Evolutionary conservation across 441 rosid species (phyloP).

Genomic region (Monsonia emarginata): DNA sequence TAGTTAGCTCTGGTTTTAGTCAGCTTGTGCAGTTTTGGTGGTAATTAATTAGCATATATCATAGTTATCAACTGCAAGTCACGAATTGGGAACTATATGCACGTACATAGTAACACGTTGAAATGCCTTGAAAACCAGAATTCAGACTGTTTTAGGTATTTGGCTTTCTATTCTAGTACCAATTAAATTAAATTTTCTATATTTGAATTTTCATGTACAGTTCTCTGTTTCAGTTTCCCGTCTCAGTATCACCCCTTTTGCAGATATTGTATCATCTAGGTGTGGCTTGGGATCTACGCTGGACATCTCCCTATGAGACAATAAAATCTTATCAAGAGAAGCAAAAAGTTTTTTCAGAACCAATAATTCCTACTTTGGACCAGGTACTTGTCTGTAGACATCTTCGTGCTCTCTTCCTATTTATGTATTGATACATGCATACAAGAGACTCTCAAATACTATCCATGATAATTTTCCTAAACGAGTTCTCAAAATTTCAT

Average conservation of each 20-base stretch:
- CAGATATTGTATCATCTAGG: conserved; percentile 92
- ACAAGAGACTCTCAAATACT: background rate
- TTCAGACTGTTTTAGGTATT: background rate
- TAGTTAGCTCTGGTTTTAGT: background rate
- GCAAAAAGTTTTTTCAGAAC: conserved; percentile 41
- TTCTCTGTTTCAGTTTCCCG: background rate
- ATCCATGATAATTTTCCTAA: conserved; percentile 10
- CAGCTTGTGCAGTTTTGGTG: background rate
- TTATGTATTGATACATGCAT: background rate
- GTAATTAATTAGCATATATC: background rate
- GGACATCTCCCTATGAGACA: conserved; percentile 45
- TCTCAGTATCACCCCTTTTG: conserved; percentile 14
- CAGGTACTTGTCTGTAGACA: conserved; percentile 40
- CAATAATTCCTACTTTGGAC: conserved; percentile 49
- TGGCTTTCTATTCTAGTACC: background rate
- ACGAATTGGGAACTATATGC: too few species aligned
- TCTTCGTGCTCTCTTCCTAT: background rate
- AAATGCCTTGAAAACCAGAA: conserved; percentile 12
- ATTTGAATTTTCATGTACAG: background rate
- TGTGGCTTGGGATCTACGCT: conserved; percentile 76
- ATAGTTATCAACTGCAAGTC: background rate
- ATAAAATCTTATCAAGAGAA: conserved; percentile 28
- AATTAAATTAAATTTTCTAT: background rate
- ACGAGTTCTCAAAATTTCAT: conserved; percentile 19
- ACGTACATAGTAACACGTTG: conserved; percentile 2